Evolutionary conservation across 2,329 filamentous ascomycete species (phyloP).

Genomic region (Dactylellina sp.): DNA sequence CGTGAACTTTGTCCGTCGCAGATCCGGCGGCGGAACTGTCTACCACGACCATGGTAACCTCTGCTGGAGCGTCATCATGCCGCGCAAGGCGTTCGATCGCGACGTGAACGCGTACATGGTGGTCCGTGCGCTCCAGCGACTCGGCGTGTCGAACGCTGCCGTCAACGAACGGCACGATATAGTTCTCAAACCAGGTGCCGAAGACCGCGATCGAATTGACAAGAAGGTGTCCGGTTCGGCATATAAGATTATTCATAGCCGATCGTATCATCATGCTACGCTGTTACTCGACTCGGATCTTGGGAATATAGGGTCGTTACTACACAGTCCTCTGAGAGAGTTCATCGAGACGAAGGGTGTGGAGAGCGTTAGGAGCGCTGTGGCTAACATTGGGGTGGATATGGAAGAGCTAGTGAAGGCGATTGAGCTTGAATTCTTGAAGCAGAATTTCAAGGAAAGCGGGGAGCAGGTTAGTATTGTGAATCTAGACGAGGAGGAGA

Average conservation of each 20-base stretch:
- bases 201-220: neutral
- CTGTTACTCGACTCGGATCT: constrained; percentile 84
- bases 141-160: constrained; percentile 72
- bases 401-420: constrained; percentile 68
- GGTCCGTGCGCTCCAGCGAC: constrained; percentile 77
- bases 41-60: constrained; percentile 94
- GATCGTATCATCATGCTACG: constrained; percentile 92
- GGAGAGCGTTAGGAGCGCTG: constrained; percentile 86
- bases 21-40: constrained; percentile 90
- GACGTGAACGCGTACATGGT: constrained; percentile 94
- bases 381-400: constrained; percentile 78
- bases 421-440: constrained; percentile 74
- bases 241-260: constrained; percentile 85
- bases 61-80: constrained; percentile 93
- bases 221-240: constrained; percentile 90
- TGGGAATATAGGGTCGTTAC: constrained; percentile 73
- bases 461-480: constrained; percentile 64
- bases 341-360: constrained; percentile 86
- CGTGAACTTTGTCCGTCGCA: constrained; percentile 76
- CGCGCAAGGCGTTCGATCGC: constrained; percentile 79
- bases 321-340: constrained; percentile 80
- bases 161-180: constrained; percentile 96
- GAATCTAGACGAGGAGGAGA: constrained; percentile 69
- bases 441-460: neutral
- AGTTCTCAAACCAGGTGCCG: constrained; percentile 66